phyloP scores from a whole-genome alignment of 1,284 basidiomycete species.

The Omphalotus olearius region DNA sequence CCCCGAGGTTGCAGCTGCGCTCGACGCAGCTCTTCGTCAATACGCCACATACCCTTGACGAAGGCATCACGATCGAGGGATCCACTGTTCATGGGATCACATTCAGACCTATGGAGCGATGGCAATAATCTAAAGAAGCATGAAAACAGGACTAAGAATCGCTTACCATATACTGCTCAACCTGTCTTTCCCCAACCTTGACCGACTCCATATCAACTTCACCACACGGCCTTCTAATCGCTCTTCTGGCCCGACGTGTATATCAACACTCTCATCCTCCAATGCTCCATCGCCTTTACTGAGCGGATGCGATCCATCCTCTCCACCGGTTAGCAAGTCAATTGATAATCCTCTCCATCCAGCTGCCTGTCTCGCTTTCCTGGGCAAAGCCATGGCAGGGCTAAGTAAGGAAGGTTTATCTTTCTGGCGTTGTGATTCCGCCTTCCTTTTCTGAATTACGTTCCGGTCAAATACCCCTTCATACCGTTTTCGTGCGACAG shows the following conservation, averaged over 20 bases:
- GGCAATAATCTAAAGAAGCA: neutral
- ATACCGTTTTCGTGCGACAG: slow-evolving; percentile 58
- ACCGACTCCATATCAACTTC: slow-evolving; percentile 59
- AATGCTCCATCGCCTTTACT: slow-evolving; percentile 12
- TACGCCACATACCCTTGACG: slow-evolving; percentile 76
- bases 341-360: slow-evolving; percentile 78
- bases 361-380: slow-evolving; percentile 36
- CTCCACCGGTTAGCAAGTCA: slow-evolving; percentile 56
- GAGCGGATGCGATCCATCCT: slow-evolving; percentile 8
- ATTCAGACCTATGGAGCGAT: slow-evolving; percentile 51
- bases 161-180: slow-evolving; percentile 63
- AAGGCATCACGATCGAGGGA: slow-evolving; percentile 63
- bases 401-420: slow-evolving; percentile 32
- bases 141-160: slow-evolving; percentile 5
- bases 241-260: slow-evolving; percentile 26
- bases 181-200: slow-evolving; percentile 47
- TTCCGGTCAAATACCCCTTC: slow-evolving; percentile 62
- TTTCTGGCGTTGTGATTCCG: slow-evolving; percentile 26
- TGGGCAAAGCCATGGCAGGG: slow-evolving; percentile 26
- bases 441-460: slow-evolving; percentile 42
- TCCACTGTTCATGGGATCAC: slow-evolving; percentile 52
- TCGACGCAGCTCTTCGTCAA: slow-evolving; percentile 76
- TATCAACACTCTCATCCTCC: slow-evolving; percentile 25
- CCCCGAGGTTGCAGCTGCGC: slow-evolving; percentile 36
- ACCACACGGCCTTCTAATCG: slow-evolving; percentile 53